Base-by-base conservation (phyloP, 495 filamentous ascomycete species). In the Daldinia bambusicola region DNA sequence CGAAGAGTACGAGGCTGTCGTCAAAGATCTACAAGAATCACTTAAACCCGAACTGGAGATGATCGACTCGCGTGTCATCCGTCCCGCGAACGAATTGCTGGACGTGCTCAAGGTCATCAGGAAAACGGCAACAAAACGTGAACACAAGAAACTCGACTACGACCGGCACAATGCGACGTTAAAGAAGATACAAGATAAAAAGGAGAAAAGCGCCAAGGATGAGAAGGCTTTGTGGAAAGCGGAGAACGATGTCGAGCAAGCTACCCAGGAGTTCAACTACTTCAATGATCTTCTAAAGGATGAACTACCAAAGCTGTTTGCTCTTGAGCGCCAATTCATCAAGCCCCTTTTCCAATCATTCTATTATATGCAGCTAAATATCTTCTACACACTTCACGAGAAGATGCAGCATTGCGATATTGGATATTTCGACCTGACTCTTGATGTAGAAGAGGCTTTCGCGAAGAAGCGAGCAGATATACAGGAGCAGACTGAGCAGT, bases 281-380 rank as follows among this genome's bases (percentile, higher is more conserved):
- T 98, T 93, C 84, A 99, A 99, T 79, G 93, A 98, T 71, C 82
- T 99, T 22, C 86, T 99, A 43, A 98, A 98, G 81, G 91, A 94
- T 6, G 95, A 99, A 80, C 85, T 99, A 43, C 96, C 95, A 36
- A 93, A 94, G 78, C 85, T 99, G 5, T 99, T 99, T 81, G 74
- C 79, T 18, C 88, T 98, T n/a, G 96, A 98, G 79, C 87, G 93
- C 63, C 92, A 99, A 77, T 98, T 99, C 81, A 99, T 99, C 79
- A 90, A 91, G 63, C 95, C 95, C 13, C 86, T 99, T 7, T 99
- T 99, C 86, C 96, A 98, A 74, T 97, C 93, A 36, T 99, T 98
- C 84, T 99, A 99, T 82, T 99, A 99, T 84, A 98, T 99, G 96
- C 95, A 99, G 79, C 88, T 99, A 61, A 99, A 99, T 79, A 94